Evolutionary conservation across 2,329 filamentous ascomycete species (phyloP).

Genomic region (Alternaria rosae): DNA sequence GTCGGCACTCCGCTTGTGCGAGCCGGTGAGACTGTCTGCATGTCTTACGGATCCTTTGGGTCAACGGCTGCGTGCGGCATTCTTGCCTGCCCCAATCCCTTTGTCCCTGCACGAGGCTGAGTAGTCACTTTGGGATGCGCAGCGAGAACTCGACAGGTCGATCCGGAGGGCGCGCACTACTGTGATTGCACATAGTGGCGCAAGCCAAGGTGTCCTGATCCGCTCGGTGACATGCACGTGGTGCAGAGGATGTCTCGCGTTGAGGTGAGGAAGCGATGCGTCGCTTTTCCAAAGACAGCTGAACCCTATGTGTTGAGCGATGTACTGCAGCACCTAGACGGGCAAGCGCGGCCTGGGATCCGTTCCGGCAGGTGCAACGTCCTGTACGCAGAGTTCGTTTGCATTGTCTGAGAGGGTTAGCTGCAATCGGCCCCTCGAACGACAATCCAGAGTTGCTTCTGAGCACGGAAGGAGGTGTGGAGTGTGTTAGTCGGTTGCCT

Average conservation of each 20-base stretch:
- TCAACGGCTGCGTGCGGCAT: slow-evolving; percentile 29
- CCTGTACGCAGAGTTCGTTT: slow-evolving; percentile 15
- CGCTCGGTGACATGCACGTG: slow-evolving; percentile 18
- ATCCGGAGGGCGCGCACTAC: slow-evolving; percentile 3
- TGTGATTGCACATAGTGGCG: slow-evolving; percentile 13
- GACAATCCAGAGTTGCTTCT: slow-evolving; percentile 12
- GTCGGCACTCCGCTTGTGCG: slow-evolving; percentile 25
- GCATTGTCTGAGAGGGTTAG: slow-evolving; percentile 19
- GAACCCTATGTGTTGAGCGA: slow-evolving; percentile 12
- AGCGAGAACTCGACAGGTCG: background rate
- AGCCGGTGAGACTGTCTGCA: slow-evolving; percentile 36
- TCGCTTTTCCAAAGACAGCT: slow-evolving; percentile 6
- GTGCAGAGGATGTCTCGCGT: slow-evolving; percentile 17
- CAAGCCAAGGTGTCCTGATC: slow-evolving; percentile 14
- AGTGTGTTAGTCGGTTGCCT: slow-evolving; percentile 20
- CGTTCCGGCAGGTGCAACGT: slow-evolving; percentile 20
- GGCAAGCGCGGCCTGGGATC: slow-evolving; percentile 3
- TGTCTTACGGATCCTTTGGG: slow-evolving; percentile 23
- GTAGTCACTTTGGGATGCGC: slow-evolving; percentile 1
- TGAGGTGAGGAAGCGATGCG: slow-evolving; percentile 4
- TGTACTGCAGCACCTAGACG: slow-evolving; percentile 10
- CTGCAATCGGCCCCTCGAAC: slow-evolving; percentile 21
- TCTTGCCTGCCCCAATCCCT: slow-evolving; percentile 25
- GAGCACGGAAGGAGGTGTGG: slow-evolving; percentile 7
- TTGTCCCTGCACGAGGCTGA: slow-evolving; percentile 22